Percentiles rank a stretch among this genome's conserved stretches.
Evolutionary conservation across 2,329 filamentous ascomycete species (phyloP).

Genomic region (Metarhizium anisopliae): DNA sequence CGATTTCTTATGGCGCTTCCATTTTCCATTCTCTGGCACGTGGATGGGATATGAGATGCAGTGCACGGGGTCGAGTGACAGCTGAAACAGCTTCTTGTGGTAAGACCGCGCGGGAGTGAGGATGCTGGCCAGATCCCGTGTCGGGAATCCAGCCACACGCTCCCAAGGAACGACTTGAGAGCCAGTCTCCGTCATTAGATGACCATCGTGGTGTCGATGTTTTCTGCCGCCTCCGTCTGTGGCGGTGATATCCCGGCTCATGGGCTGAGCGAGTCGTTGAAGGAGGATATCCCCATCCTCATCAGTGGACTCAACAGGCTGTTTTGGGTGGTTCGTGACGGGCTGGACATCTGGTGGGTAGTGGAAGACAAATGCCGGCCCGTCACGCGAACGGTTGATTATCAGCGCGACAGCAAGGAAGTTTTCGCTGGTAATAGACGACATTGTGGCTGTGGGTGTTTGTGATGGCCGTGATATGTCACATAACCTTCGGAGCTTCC

Average conservation of each 20-base stretch:
- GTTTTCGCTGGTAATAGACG: conserved; percentile 43
- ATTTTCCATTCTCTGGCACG: conserved; percentile 67
- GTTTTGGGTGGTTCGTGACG: conserved; percentile 23
- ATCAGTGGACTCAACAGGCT: conserved; percentile 16
- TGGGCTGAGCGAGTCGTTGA: conserved; percentile 34
- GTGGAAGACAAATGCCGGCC: conserved; percentile 77
- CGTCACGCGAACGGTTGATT: conserved; percentile 65
- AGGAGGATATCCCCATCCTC: conserved; percentile 41
- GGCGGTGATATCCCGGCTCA: conserved; percentile 22
- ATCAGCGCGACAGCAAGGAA: conserved; percentile 65
- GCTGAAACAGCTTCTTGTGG: conserved; percentile 74
- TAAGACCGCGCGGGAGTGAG: conserved; percentile 67
- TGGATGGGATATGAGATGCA: conserved; percentile 81
- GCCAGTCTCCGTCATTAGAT: conserved; percentile 45
- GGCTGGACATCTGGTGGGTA: conserved; percentile 58
- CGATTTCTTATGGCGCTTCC: conserved; percentile 58
- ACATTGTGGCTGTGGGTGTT: conserved; percentile 26
- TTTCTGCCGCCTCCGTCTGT: conserved; percentile 30
- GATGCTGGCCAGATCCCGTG: conserved; percentile 71
- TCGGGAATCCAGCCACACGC: conserved; percentile 62
- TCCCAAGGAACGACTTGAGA: conserved; percentile 60
- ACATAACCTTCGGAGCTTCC: neutral
- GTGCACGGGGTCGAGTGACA: conserved; percentile 69
- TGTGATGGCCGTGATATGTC: neutral
- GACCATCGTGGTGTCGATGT: conserved; percentile 44